Conservation (phyloP, 352 stramenopile genomes). For the Phytophthora tentaculata region DNA sequence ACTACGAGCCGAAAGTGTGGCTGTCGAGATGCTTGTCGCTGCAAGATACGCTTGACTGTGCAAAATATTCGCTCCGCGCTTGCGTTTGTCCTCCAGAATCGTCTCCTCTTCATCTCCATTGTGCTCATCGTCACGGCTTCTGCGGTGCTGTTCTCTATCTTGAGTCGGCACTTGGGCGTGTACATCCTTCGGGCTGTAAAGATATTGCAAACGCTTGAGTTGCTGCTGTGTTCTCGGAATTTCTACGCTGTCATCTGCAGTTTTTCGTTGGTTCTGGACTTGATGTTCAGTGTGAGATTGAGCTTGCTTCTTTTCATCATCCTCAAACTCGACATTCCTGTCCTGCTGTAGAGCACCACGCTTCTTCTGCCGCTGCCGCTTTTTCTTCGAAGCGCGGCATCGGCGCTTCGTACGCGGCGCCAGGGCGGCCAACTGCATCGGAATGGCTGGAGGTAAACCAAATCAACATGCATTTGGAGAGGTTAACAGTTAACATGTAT, state of each 20-base stretch:
- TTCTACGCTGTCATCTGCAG: neutral
- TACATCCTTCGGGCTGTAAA: neutral
- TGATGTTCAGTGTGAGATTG: neutral
- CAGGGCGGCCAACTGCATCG: neutral
- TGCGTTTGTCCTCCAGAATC: neutral
- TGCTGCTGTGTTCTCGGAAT: neutral
- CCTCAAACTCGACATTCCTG: neutral
- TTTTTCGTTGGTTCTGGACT: neutral
- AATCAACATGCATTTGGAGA: too few relatives aligned
- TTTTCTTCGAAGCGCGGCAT: constrained; percentile 24
- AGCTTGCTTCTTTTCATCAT: neutral
- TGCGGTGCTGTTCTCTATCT: neutral
- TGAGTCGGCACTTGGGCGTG: neutral
- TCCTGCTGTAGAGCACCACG: constrained; percentile 8
- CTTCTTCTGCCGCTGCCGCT: constrained; percentile 17
- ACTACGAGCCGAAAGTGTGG: too few relatives aligned
- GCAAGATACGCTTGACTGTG: too few relatives aligned
- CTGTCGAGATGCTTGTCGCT: too few relatives aligned
- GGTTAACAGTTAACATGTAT: too few relatives aligned
- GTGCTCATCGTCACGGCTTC: neutral
- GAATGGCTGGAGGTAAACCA: constrained; percentile 27
- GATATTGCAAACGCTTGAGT: neutral
- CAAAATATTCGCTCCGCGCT: constrained; percentile 48
- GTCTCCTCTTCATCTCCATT: constrained; percentile 21
- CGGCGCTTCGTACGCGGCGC: constrained; percentile 15